Base-by-base conservation (phyloP, 495 filamentous ascomycete species). In the Clohesyomyces aquaticus region DNA sequence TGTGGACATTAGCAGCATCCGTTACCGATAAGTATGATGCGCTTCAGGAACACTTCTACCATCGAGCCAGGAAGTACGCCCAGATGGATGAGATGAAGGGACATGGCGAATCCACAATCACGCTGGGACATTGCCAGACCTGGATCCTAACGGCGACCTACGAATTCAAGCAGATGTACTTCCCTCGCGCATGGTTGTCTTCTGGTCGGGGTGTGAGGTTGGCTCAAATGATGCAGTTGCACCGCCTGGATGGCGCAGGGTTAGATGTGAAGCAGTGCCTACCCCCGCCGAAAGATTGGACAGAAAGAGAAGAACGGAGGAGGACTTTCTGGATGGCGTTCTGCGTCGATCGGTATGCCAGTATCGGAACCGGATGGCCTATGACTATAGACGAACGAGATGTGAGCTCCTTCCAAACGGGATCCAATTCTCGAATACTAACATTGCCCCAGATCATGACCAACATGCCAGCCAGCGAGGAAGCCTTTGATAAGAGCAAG, bases 91-190 rank as follows among this genome's bases (percentile, higher is more conserved):
- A 96, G 76, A 86, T 98, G 80, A 96, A 91, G 73, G 93, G 94
- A 21, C 89, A 93, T 68, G 94, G 94, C 38, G 94, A 98, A 74
- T 81, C 83, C 49, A 87, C 91, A 65, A 88, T 98, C 57, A 90
- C 87, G 11, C 78, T 96, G 21, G 88, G 85, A 23, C 86, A 94
- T 69, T 86, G 85, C 35, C 95, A 98, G 74, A 82, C 90, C 1
- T 94, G 95, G 83, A 76, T 86, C 10, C 77, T 99, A 3, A 82
- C 96, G 52, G 82, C 85, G 2, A 83, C 82, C 0, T 97, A 96
- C 69, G 94, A 99, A 72, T 98, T 97, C 73, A 95, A 92, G 76
- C 88, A 90, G 82, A 97, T 99, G 90, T 96, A 90, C 74, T 99
- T 99, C 67, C 94, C 94, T 1, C 80, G 95, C 42, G 95, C 95